Evolutionary conservation across 1,284 basidiomycete species (phyloP).

Genomic region (Cutaneotrichosporon cyanovorans): DNA sequence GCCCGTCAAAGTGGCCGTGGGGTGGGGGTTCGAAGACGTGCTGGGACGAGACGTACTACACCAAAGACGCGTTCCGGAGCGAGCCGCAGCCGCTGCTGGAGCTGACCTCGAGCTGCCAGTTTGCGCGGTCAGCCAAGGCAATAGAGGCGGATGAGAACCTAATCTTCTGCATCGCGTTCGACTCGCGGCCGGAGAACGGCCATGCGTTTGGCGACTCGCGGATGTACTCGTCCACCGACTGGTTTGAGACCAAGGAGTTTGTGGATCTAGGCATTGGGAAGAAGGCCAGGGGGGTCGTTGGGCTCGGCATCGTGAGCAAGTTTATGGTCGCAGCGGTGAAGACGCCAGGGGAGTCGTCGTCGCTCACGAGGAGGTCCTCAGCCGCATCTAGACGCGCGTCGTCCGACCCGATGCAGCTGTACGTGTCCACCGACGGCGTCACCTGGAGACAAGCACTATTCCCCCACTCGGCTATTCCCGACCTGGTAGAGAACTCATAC

Average conservation of each 20-base stretch:
- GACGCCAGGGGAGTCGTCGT: neutral
- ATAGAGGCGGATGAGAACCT: constrained; percentile 63
- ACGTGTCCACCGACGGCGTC: constrained; percentile 71
- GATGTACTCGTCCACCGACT: constrained; percentile 73
- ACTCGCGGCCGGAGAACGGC: constrained; percentile 45
- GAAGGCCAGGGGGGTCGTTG: constrained; percentile 73
- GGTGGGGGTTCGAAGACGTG: constrained; percentile 59
- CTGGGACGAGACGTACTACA: constrained; percentile 82
- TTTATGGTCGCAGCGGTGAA: constrained; percentile 72
- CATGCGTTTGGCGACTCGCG: constrained; percentile 58
- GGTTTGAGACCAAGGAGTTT: constrained; percentile 58
- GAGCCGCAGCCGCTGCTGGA: constrained; percentile 55
- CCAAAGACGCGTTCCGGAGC: constrained; percentile 67
- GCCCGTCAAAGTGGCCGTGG: constrained; percentile 53
- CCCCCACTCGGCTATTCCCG: constrained; percentile 44
- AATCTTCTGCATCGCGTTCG: constrained; percentile 76
- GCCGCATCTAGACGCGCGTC: neutral
- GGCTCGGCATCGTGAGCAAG: constrained; percentile 81
- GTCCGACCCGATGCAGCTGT: constrained; percentile 54
- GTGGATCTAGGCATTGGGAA: constrained; percentile 77
- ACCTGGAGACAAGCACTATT: constrained; percentile 55
- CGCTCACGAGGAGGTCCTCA: neutral
- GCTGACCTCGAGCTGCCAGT: constrained; percentile 70
- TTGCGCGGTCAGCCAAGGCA: constrained; percentile 75
- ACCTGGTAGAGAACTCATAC: constrained; percentile 56